Conservation (phyloP, 1,284 basidiomycete species). For the Pseudomicrostroma phylloplanum region DNA sequence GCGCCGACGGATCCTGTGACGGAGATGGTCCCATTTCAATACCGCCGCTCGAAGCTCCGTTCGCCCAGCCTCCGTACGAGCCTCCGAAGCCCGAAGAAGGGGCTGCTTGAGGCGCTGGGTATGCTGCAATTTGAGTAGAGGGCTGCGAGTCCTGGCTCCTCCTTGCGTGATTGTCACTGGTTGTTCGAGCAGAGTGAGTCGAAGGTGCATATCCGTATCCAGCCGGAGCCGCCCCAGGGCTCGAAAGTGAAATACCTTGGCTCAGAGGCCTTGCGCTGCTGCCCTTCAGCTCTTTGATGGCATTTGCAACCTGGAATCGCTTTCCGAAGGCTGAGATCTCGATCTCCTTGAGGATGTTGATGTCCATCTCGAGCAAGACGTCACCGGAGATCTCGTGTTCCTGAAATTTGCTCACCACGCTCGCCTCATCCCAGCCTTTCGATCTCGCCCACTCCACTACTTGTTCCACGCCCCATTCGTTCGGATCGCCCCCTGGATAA, state of each 20-base stretch:
- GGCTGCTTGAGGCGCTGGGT: no score
- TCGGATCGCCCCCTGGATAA: conserved; percentile 53
- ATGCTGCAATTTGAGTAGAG: no score
- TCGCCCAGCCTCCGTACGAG: no score
- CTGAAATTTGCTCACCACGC: conserved; percentile 70
- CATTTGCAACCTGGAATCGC: conserved; percentile 84
- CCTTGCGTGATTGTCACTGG: no score
- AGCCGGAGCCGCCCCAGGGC: conserved; percentile 10
- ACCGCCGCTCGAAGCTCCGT: no score
- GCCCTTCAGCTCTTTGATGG: conserved; percentile 74
- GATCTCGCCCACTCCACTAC: conserved; percentile 80
- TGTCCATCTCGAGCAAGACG: conserved; percentile 86
- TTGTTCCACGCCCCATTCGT: conserved; percentile 79
- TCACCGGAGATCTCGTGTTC: conserved; percentile 94
- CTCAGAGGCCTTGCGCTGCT: conserved; percentile 11
- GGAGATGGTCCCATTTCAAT: no score
- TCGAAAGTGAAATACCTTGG: conserved; percentile 9
- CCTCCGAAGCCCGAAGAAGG: no score
- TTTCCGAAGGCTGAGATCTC: conserved; percentile 92
- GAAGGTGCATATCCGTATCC: background rate
- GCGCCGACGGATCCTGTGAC: background rate
- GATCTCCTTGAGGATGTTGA: conserved; percentile 88
- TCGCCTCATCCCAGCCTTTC: conserved; percentile 76
- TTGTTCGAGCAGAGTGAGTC: no score
- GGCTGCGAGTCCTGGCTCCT: no score